Evolutionary conservation across 306 rosid species (phyloP).

Genomic region (Cucurbita argyrosperma): DNA sequence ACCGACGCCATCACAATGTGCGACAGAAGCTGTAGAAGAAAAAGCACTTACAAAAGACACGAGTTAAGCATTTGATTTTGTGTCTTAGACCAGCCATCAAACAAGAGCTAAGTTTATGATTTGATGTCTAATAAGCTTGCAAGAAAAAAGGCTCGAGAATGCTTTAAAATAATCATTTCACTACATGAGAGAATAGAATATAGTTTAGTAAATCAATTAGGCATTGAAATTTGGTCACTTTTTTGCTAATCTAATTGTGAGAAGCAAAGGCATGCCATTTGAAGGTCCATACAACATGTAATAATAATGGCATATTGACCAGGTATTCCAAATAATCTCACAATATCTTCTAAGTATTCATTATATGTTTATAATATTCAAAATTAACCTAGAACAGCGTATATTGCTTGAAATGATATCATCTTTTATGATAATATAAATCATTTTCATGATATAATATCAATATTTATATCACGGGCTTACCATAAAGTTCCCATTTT

Average conservation of each 20-base stretch:
- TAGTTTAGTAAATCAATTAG: neutral
- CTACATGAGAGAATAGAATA: too few species aligned
- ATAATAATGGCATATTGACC: neutral
- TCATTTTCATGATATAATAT: too few species aligned
- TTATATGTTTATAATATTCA: too few species aligned
- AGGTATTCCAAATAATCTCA: neutral
- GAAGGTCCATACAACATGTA: neutral
- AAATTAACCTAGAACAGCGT: too few species aligned
- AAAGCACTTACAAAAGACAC: neutral
- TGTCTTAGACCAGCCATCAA: too few species aligned
- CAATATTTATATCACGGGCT: neutral
- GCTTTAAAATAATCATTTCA: too few species aligned
- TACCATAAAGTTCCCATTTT: neutral
- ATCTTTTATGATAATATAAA: too few species aligned
- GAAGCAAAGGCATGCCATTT: neutral
- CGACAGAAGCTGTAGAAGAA: constrained; percentile 6
- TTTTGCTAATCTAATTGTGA: neutral
- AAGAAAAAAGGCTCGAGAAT: too few species aligned
- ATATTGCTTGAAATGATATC: too few species aligned
- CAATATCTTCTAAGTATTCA: neutral
- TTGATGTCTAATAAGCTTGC: too few species aligned
- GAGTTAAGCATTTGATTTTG: too few species aligned
- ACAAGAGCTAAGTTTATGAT: too few species aligned
- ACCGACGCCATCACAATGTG: constrained; percentile 14
- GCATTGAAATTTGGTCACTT: neutral